These are phyloP conservation scores for Avicennia marina DNA, from an alignment of 257 asterid genomes.

Conservation along the genomic window DNA sequence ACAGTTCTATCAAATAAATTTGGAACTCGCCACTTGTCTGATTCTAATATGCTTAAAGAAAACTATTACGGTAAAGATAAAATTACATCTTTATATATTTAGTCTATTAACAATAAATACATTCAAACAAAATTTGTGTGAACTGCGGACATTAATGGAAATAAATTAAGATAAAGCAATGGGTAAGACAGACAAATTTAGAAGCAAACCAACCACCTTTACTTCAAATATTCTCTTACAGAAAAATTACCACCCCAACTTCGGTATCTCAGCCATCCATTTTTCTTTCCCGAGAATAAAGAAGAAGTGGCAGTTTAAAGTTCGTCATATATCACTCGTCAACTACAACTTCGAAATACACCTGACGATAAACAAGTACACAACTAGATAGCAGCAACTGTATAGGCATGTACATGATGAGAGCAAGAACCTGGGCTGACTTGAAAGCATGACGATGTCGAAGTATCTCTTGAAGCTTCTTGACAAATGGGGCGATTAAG, in stretches of 20 bases:
- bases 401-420: not conserved
- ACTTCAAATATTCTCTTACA: not conserved
- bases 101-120: not conserved
- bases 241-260: not conserved
- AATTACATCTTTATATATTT: not conserved
- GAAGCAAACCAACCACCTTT: not conserved
- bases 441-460: constrained; percentile 46
- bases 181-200: not conserved
- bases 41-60: constrained; percentile 6
- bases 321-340: not conserved
- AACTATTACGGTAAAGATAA: not conserved
- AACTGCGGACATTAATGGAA: not conserved
- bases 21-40: too few species aligned
- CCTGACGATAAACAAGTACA: not conserved
- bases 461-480: constrained; percentile 51
- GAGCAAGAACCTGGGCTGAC: constrained; percentile 12
- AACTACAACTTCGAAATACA: not conserved
- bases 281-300: too few species aligned
- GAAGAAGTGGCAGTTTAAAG: not conserved
- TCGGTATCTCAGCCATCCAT: not conserved
- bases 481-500: constrained; percentile 57
- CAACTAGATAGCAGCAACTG: too few species aligned
- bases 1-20: too few species aligned
- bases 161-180: not conserved
- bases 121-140: not conserved